A percentile compares a stretch with the other conserved stretches of the same genome.
Conservation (phyloP, 176 grass and related monocot species). For the Alopecurus myosuroides region DNA sequence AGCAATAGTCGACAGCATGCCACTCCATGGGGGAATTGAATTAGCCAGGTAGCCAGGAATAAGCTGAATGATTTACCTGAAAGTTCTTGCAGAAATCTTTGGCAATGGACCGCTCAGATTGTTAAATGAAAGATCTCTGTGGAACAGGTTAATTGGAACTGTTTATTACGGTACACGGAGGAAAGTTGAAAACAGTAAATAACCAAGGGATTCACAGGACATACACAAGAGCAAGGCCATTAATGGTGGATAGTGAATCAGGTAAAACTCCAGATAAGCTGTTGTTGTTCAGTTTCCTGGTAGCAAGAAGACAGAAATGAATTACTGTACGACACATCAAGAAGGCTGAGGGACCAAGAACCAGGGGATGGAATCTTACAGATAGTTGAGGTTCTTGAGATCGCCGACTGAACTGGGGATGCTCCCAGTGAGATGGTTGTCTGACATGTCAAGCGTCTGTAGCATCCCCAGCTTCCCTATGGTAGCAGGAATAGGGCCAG, state of each 20-base stretch:
- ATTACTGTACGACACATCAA: not conserved
- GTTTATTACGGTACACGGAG: not conserved
- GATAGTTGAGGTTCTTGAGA: conserved; percentile 78
- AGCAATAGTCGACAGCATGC: not conserved
- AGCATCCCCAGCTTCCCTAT: conserved; percentile 80
- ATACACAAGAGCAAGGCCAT: conserved; percentile 82
- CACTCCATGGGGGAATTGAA: not conserved
- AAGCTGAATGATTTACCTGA: conserved; percentile 47
- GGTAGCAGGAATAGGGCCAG: conserved; percentile 59
- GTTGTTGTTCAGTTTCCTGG: conserved; percentile 93
- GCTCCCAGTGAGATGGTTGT: conserved; percentile 72
- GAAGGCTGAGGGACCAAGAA: not conserved
- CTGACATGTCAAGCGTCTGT: conserved; percentile 81
- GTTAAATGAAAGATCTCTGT: conserved; percentile 88
- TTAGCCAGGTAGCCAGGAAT: not conserved
- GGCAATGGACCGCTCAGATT: conserved; percentile 82
- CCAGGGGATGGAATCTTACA: conserved; percentile 42
- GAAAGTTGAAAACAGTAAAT: not conserved
- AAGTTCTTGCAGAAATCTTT: conserved; percentile 86
- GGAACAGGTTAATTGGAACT: conserved; percentile 1
- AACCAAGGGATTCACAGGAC: conserved; percentile 2
- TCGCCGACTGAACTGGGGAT: conserved; percentile 77
- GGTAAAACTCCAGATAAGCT: conserved; percentile 79
- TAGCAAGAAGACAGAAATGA: not conserved
- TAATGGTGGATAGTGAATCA: conserved; percentile 69